Conservation (phyloP, 257 asterid species). For the Nicotiana tomentosiformis region DNA sequence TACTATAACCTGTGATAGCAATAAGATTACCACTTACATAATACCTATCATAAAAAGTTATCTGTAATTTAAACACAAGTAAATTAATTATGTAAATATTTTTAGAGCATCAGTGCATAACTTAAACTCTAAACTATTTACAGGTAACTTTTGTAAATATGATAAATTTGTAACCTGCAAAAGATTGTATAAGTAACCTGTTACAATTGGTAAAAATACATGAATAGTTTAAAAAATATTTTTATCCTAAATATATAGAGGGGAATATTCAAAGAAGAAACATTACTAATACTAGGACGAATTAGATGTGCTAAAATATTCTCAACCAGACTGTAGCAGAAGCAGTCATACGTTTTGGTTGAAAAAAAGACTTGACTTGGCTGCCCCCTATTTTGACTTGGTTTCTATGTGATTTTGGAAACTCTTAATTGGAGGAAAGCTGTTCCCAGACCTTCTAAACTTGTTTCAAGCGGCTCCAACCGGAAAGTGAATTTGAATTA, state of each 20-base stretch:
- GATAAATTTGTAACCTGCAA: not conserved
- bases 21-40: no score
- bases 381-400: constrained; percentile 32
- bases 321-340: not conserved
- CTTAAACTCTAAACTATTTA: no score
- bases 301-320: not conserved
- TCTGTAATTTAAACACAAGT: no score
- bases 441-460: constrained; percentile 16
- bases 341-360: constrained; percentile 25
- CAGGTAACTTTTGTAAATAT: no score
- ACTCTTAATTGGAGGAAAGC: not conserved
- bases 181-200: not conserved
- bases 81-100: no score
- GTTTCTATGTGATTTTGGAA: not conserved
- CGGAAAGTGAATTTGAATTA: not conserved
- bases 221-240: not conserved
- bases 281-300: not conserved
- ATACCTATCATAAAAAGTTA: no score
- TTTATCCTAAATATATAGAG: not conserved
- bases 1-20: no score
- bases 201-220: not conserved
- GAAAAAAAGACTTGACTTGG: constrained; percentile 15
- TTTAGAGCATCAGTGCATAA: no score
- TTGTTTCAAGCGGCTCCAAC: not conserved
- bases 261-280: not conserved